Conservation (phyloP, 805 yeast genomes). For the Ogataea methylovora region DNA sequence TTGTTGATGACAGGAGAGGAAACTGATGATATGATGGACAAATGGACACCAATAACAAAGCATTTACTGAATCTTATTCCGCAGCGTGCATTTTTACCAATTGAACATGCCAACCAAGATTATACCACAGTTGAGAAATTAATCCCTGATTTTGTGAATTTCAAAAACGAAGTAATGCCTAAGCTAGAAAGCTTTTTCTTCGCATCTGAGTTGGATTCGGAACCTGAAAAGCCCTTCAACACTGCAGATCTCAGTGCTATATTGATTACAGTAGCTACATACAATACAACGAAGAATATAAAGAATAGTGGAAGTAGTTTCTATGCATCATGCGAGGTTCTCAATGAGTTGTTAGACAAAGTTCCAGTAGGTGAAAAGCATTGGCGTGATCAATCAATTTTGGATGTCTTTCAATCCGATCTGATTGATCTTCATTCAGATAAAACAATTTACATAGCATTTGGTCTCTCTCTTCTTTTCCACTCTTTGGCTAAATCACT, state of each 20-base stretch:
- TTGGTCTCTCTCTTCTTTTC: slow-evolving; percentile 36
- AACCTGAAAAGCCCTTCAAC: slow-evolving; percentile 27
- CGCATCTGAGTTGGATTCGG: slow-evolving; percentile 1
- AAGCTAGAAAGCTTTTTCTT: slow-evolving; percentile 15
- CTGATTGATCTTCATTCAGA: slow-evolving; percentile 4
- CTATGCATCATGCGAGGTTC: slow-evolving; percentile 26
- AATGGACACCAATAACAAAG: slow-evolving; percentile 35
- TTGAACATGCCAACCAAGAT: slow-evolving; percentile 31
- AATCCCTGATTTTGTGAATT: slow-evolving; percentile 6
- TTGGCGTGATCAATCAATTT: slow-evolving; percentile 23
- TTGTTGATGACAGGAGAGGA: slow-evolving; percentile 21
- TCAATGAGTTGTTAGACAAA: slow-evolving; percentile 31
- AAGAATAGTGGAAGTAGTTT: slow-evolving; percentile 13
- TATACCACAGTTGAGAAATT: slow-evolving; percentile 4
- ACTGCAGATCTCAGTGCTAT: slow-evolving; percentile 37
- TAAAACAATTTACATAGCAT: slow-evolving; percentile 24
- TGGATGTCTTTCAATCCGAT: slow-evolving; percentile 21
- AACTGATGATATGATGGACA: slow-evolving; percentile 7
- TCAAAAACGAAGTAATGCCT: slow-evolving; percentile 3
- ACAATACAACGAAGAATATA: slow-evolving; percentile 11
- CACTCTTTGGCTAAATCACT: slow-evolving; percentile 25
- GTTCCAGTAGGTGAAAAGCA: slow-evolving; percentile 32
- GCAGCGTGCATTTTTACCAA: slow-evolving; percentile 51
- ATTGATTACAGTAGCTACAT: slow-evolving; percentile 25
- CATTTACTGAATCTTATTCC: slow-evolving; percentile 50